A percentile compares a stretch with the other conserved stretches of the same genome.
Evolutionary conservation across 345 rosid genomes (phyloP).

Genomic region (Syzygium aromaticum): DNA sequence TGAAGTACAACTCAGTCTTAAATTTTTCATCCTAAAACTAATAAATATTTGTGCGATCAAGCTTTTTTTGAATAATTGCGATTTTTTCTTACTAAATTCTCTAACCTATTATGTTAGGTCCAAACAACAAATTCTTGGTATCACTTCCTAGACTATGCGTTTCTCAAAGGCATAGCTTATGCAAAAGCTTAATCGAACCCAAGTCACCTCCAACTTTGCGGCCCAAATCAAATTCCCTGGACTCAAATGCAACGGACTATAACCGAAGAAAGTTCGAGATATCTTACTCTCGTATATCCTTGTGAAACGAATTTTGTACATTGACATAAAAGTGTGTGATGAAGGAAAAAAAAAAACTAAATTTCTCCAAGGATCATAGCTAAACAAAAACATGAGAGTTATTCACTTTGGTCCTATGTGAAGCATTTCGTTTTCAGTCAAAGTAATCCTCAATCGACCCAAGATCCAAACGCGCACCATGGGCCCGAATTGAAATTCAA

Average conservation of each 20-base stretch:
- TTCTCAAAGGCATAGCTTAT: no score
- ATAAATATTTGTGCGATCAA: no score
- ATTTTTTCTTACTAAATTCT: no score
- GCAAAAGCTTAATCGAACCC: no score
- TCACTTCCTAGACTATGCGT: no score
- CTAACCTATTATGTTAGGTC: no score
- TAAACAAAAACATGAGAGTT: background rate
- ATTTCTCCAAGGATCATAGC: background rate
- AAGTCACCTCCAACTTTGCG: no score
- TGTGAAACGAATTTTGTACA: background rate
- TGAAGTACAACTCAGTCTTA: no score
- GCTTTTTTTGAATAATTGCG: no score
- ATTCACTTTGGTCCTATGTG: rapidly evolving
- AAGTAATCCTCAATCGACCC: background rate
- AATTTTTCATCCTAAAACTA: background rate
- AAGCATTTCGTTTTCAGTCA: background rate
- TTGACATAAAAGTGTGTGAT: background rate
- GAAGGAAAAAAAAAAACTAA: background rate
- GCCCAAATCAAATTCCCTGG: background rate
- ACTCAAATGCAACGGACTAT: background rate
- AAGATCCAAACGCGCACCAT: background rate
- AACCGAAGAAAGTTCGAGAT: background rate
- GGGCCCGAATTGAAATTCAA: background rate
- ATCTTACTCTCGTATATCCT: background rate
- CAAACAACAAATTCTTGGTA: no score